Conservation (phyloP, 1,284 basidiomycete genomes). For the Cerioporus squamosus region DNA sequence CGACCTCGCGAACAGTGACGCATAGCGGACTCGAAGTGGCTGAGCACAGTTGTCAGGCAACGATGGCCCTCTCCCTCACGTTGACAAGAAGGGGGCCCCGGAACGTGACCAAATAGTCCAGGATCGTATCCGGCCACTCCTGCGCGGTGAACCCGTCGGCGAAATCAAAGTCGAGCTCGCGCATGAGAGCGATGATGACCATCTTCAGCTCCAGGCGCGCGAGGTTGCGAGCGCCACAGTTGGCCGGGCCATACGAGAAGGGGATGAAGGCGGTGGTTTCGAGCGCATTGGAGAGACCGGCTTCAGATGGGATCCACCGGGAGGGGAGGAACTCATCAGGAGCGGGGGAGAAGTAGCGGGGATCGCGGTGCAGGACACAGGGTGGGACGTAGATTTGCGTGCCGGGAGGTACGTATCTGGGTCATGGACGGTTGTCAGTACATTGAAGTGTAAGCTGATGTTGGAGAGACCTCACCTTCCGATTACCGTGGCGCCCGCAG, state of each 20-base stretch:
- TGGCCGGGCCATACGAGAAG: constrained; percentile 34
- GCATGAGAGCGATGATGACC: constrained; percentile 28
- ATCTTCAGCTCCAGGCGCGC: constrained; percentile 27
- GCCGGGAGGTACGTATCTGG: background rate
- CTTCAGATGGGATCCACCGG: constrained; percentile 24
- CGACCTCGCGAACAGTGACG: no score
- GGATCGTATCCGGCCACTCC: background rate
- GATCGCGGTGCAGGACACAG: constrained; percentile 33
- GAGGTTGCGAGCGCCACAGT: constrained; percentile 36
- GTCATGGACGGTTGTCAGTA: no score
- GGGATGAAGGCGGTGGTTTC: constrained; percentile 29
- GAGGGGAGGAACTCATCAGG: constrained; percentile 33
- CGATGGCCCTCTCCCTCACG: no score
- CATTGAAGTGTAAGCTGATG: background rate
- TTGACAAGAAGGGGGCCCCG: no score
- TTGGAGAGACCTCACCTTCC: background rate
- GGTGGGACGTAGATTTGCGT: constrained; percentile 24
- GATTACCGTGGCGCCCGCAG: constrained; percentile 22
- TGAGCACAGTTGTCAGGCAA: no score
- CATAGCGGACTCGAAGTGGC: no score
- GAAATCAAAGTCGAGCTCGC: constrained; percentile 28
- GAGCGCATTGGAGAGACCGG: constrained; percentile 8
- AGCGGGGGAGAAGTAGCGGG: constrained; percentile 34
- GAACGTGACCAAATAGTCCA: background rate
- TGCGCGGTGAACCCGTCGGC: constrained; percentile 23